Base-by-base conservation (phyloP, 805 yeast genomes). In the Starmerella geochares region DNA sequence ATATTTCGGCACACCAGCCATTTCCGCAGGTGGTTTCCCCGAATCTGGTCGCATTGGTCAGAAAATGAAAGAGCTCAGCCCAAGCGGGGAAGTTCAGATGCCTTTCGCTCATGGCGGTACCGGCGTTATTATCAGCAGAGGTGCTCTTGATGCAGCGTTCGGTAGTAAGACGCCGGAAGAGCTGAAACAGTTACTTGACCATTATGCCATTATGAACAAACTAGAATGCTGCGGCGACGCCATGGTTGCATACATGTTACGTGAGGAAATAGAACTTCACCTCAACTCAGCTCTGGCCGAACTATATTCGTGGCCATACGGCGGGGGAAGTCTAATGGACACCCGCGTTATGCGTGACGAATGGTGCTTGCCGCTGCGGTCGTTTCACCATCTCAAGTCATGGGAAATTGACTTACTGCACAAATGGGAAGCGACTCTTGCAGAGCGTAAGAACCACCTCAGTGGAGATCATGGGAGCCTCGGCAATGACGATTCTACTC, bases 31-130 rank as follows among this genome's bases (percentile, higher is more conserved):
- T 4, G 28, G 11, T 4, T 38, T 38, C 23, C 42, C 42, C 13
- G 29, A 38, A 21, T 21, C 27, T 6, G 40, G 40, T 21, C 40
- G 42, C 2, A 29, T 38, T 4, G 42, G 29, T 16, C 9, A 38
- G 20, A n/a, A 9, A 23, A 7, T 24, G 42, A 38, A 38, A n/a
- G 42, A 14, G 8, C 14, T 11, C 13, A 38, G 42, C 14, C 42
- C 42, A 24, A 24, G 2, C 14, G 42, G 42, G 4, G 2, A 38
- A 1, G 42, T 38, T 4, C 2, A 13, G 4, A 38, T 38, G 42
- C 29, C 42, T 16, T 66, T 65, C 54, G 68, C 66, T n/a, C 68
- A 66, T 46, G 70, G 70, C 17, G 71, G 70, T 4, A 51, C 63
- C 1, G 70, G 68, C 9, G 62, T 64, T 4, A 59, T 64, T 3